Evolutionary conservation across 352 stramenopile species (phyloP), one percentile per base, ranked within the genome.

Genomic region (Phytophthora nicotianae): DNA sequence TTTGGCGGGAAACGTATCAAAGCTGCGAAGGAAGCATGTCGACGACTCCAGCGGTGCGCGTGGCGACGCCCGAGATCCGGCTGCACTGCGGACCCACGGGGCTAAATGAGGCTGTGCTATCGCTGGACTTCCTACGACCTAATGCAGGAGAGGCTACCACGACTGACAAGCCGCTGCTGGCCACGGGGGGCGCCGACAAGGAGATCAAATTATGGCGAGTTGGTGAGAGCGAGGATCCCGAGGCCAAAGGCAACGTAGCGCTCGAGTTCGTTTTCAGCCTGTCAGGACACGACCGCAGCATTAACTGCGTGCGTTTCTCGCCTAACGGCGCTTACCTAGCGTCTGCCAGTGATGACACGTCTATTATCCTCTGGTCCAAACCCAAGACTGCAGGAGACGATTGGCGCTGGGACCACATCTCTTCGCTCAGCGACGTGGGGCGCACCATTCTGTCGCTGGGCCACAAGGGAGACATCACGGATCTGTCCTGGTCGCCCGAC

Each of bases 271-370:
- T 96, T 33, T 93, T 95, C 65, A 92, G 83, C 49, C 81, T 96
- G 26, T 81, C 86, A 6, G 88, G 89, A 10, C 90, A 97, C 68
- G 88, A 97, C 54, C 85, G 89, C 49, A 96, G 86, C 60, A 75
- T 97, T 62, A 97, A 97, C 68, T 96, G 87, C 55, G 89, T 97
- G 43, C 88, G 89, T n/a, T 97, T 97, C 72, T 97, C 89, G 16
- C 89, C 90, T 29, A 80, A 96, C 21, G 90, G 90, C 8, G 65
- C 74, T 38, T 94, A 78, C 65, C 71, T 97, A 33, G 90, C 89
- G 17, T 97, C 88, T 6, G 90, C 90, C 21, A 96, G 89, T 40
- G 90, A 97, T 54, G 88, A 96, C 61, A 91, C 83, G 55, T 93
- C 86, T 26, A 90, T 97, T 56, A 90, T 97, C 58, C 61, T 96